Conservation (phyloP, 169 alveolate genomes). For the Cryptosporidium andersoni region DNA sequence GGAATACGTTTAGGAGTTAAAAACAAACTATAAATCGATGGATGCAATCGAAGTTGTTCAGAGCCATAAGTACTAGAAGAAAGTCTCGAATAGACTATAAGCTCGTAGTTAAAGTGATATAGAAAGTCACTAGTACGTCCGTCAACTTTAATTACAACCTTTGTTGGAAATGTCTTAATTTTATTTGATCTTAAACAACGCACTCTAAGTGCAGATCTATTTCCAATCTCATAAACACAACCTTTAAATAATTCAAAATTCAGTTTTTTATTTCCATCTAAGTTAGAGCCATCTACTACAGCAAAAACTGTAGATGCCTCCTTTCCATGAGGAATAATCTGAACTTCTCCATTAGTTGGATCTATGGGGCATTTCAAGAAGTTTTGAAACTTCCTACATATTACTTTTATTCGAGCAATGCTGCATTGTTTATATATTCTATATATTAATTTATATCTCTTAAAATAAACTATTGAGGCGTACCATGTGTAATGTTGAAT, state of each 20-base stretch:
- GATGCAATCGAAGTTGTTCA: conserved; percentile 30
- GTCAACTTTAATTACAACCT: conserved; percentile 33
- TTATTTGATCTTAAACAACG: conserved; percentile 33
- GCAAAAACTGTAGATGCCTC: conserved; percentile 66
- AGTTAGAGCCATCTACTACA: background rate
- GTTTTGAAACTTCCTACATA: conserved; percentile 8
- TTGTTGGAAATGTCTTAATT: conserved; percentile 34
- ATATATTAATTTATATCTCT: conserved; percentile 38
- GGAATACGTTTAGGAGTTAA: conserved; percentile 9
- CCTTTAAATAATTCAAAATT: conserved; percentile 48
- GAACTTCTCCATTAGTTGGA: background rate
- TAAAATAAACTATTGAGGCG: conserved; percentile 51
- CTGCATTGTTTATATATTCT: conserved; percentile 36
- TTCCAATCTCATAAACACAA: conserved; percentile 59
- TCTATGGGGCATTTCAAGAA: conserved; percentile 13
- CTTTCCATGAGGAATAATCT: conserved; percentile 48
- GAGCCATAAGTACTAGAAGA: conserved; percentile 58
- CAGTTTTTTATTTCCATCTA: background rate
- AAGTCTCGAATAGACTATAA: conserved; percentile 41
- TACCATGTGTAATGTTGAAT: conserved; percentile 34
- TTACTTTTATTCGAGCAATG: conserved; percentile 2
- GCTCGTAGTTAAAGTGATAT: conserved; percentile 48
- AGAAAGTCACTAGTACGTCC: conserved; percentile 63
- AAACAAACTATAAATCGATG: conserved; percentile 56
- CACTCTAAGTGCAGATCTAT: conserved; percentile 45